Base-by-base conservation (phyloP, 257 asterid species). In the Lavandula angustifolia region DNA sequence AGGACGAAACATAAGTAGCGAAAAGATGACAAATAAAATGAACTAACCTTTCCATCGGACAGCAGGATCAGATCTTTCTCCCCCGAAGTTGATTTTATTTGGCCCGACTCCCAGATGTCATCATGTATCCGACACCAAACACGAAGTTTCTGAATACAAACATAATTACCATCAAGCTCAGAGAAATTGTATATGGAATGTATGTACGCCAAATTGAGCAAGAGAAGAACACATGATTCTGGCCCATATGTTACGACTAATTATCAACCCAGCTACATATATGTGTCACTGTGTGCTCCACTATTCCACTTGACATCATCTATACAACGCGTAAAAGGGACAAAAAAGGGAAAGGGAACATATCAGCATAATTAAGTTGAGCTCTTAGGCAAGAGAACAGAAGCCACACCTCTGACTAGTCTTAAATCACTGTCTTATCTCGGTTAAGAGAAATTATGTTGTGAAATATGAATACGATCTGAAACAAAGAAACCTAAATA, bases 71-170 rank as follows among this genome's bases (percentile, higher is more conserved):
- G 70, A 65, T 88, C 89, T 73, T 76, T 84, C 64, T 84, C 95
- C 71, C 91, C 97, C 60, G 85, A 80, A 74, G 81, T 85, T 64
- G 94, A 87, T 68, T 75, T 89, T 65, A 89, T 82, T 61, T 79
- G 80, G 55, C 98, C 98, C 22, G 69, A 76, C 59, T 80, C 94
- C 98, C 96, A 92, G 38, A 35, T 69, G 62, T 83, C 80, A 73
- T 77, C 78, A 51, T 62, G 73, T 63, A 60, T 81, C 71, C 76
- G 81, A 80, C 88, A 85, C 98, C 98, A 92, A 67, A 89, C 85
- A 40, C 80, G 76, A 71, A 81, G 83, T 70, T 82, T 87, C 98
- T 92, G 88, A 71, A 77, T 83, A 68, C 44, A 58, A 3, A 41
- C 16, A 59, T 41, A 50, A 22, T 6, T 49, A 33, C 40, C 35